A percentile compares a stretch with the other conserved stretches of the same genome.
phyloP scores from a whole-genome alignment of 495 filamentous ascomycete genomes.

The Bacidia rubella region DNA sequence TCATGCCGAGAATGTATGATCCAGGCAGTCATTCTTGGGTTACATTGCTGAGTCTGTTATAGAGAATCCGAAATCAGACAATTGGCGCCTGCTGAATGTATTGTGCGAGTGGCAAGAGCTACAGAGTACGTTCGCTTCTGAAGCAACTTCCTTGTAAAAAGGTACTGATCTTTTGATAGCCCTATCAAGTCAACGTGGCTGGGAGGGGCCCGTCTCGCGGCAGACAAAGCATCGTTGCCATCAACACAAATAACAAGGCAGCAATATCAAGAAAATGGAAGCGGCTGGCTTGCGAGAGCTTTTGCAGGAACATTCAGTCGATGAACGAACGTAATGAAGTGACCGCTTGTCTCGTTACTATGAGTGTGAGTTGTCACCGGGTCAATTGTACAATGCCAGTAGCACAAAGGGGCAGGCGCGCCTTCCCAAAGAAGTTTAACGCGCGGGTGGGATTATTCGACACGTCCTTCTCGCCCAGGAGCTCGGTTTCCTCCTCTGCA shows the following conservation, averaged over 20 bases:
- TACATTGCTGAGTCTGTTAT: neutral
- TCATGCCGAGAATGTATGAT: constrained; percentile 59
- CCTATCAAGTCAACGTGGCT: constrained; percentile 75
- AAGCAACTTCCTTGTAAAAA: too few species aligned
- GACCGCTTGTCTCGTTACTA: too few species aligned
- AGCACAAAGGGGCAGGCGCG: too few species aligned
- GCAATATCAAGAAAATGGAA: constrained; percentile 83
- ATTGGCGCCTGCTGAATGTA: constrained; percentile 61
- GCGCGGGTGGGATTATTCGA: neutral
- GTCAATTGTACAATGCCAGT: too few species aligned
- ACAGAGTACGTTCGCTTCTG: constrained; percentile 36
- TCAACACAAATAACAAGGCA: constrained; percentile 61
- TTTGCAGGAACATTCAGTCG: constrained; percentile 37
- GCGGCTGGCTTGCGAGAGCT: constrained; percentile 59
- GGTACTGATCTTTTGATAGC: constrained; percentile 21
- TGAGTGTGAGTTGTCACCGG: too few species aligned
- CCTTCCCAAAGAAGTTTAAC: too few species aligned
- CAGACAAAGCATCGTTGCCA: constrained; percentile 45
- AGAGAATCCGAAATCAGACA: constrained; percentile 60
- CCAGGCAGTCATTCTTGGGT: neutral
- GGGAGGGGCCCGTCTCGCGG: constrained; percentile 65
- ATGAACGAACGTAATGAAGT: too few species aligned
- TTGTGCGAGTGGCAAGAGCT: constrained; percentile 57
- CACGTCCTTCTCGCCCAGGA: neutral
- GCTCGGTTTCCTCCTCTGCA: too few species aligned